These are phyloP conservation scores for Jamesozyma gamospora DNA, from an alignment of 805 yeast genomes.

Conservation along the genomic window DNA sequence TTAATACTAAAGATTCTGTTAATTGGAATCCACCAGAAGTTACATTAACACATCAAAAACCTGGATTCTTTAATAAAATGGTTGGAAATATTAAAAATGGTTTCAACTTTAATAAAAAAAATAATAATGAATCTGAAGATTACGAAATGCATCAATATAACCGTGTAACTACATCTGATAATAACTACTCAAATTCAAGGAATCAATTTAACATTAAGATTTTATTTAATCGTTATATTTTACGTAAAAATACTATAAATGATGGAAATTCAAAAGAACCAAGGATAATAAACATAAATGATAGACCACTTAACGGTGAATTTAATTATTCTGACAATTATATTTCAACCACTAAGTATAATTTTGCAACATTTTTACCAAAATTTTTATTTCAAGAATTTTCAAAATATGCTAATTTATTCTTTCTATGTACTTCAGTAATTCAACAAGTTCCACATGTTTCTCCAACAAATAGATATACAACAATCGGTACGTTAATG, in stretches of 20 bases:
- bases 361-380: constrained; percentile 84
- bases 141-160: constrained; percentile 27
- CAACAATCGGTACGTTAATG: constrained; percentile 84
- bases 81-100: constrained; percentile 9
- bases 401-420: constrained; percentile 91
- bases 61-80: constrained; percentile 14
- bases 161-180: constrained; percentile 16
- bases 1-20: constrained; percentile 6
- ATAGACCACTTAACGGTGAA: constrained; percentile 43
- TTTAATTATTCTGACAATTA: constrained; percentile 68
- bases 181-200: constrained; percentile 25
- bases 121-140: constrained; percentile 8
- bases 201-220: constrained; percentile 31
- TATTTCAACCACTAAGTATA: constrained; percentile 91
- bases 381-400: constrained; percentile 94
- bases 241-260: constrained; percentile 22
- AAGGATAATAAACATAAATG: constrained; percentile 59
- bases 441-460: constrained; percentile 97
- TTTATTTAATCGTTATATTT: constrained; percentile 29
- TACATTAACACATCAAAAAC: constrained; percentile 5
- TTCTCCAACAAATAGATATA: constrained; percentile 90
- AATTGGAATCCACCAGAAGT: constrained; percentile 9
- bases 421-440: constrained; percentile 81
- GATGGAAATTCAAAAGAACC: constrained; percentile 34
- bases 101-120: constrained; percentile 7